Conservation (phyloP, 257 asterid species). For the Ajuga chamaepitys region DNA sequence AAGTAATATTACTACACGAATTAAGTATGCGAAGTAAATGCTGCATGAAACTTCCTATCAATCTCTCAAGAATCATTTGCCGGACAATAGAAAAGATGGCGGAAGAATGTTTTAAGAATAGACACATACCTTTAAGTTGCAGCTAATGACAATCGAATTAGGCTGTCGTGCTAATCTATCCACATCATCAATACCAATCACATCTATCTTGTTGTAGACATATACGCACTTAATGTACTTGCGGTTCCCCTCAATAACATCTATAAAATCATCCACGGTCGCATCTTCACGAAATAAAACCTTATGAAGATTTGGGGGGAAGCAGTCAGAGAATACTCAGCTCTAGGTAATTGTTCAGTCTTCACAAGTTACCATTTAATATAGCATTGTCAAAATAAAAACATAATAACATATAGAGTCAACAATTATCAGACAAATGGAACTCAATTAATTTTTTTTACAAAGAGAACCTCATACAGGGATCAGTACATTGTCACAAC, state of each 20-base stretch:
- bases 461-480: not conserved
- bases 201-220: conserved; percentile 97
- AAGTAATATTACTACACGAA: conserved; percentile 13
- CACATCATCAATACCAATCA: conserved; percentile 93
- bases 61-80: not conserved
- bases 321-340: not conserved
- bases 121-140: conserved; percentile 63
- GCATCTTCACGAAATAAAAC: conserved; percentile 97
- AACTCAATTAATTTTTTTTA: not conserved
- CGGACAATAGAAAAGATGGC: not conserved
- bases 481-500: not conserved
- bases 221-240: conserved; percentile 95
- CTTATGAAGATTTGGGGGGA: conserved; percentile 28
- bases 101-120: not conserved
- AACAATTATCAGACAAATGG: not conserved
- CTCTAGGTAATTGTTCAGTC: conserved; percentile 2
- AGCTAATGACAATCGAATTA: conserved; percentile 87
- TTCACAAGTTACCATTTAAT: not conserved
- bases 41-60: not conserved
- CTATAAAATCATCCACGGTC: conserved; percentile 94
- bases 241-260: conserved; percentile 97
- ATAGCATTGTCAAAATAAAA: not conserved
- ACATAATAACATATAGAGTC: not conserved
- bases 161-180: conserved; percentile 94
- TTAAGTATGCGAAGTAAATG: conserved; percentile 11